Evolutionary conservation across 129 eudicot species (phyloP), one percentile per base, ranked within the genome.

Genomic region (Helichrysum umbraculigerum): DNA sequence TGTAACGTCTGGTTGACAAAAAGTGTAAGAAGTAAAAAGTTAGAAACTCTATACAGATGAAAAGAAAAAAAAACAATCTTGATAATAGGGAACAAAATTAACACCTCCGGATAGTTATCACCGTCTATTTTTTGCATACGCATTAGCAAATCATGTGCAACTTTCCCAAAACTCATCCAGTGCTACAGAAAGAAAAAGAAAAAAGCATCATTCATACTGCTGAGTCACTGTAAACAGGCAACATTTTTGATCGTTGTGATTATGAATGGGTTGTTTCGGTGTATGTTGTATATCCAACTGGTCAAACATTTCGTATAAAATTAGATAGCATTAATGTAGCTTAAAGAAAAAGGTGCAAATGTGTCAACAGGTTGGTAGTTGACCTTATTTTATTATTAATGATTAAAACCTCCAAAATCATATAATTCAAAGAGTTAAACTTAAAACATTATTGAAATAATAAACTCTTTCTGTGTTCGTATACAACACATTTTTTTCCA

Each of bases 151-250:
- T 93, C 97, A 79, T 82, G 96, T 20, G 97, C 98, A 58, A 85
- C 87, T 84, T 90, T 93, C 8, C 98, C 97, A 79, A 93, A 91
- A 79, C 88, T 93, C 98, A 90, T 87, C 98, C 98, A 93, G 60
- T 91, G 87, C 98, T 90, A 84, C 86, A 81, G 33, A 71, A 73
- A n/a, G n/a, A n/a, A 70, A 33, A 9, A 70, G 11, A 71, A 20
- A 14, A 33, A 66, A 61, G 69, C 34, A 78, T 50, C 10, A 2
- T 62, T 71, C 5, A 69, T 14, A 42, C 19, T 21, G n/a, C 42
- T 7, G 7, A 52, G 12, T 39, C 29, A 76, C 56, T 29, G 33
- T 52, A 66, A 76, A 66, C 14, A 28, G 67, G 17, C 28, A 21
- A 21, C 63, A 58, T n/a, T 21, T 58, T 4, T 6, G 11, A 58